Percentiles rank a stretch among this genome's conserved stretches.
Conservation (phyloP, 192 early-diverging fungal genomes). For the Coemansia sp. region DNA sequence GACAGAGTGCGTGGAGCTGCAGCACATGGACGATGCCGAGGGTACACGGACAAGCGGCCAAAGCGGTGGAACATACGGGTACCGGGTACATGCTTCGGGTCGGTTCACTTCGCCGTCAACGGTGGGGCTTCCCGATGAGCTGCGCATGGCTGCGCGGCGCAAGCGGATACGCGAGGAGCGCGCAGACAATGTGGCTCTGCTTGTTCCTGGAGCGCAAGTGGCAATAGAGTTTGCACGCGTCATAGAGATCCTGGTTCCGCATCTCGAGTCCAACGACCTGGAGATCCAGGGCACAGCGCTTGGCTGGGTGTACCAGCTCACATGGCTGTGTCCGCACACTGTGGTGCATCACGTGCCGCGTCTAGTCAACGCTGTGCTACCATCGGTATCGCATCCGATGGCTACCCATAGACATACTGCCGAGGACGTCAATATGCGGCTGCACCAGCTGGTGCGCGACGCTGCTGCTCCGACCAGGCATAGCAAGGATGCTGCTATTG, state of each 20-base stretch:
- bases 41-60: not conserved
- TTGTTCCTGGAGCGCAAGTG: conserved; percentile 19
- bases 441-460: conserved; percentile 69
- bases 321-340: conserved; percentile 74
- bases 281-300: conserved; percentile 93
- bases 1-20: conserved; percentile 55
- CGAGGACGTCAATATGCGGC: conserved; percentile 73
- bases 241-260: conserved; percentile 80
- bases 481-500: conserved; percentile 6
- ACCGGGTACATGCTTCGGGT: not conserved
- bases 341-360: conserved; percentile 82
- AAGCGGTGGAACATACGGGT: not conserved
- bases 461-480: conserved; percentile 16
- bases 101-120: not conserved
- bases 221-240: conserved; percentile 80
- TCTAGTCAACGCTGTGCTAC: conserved; percentile 82
- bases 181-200: conserved; percentile 6
- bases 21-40: conserved; percentile 7
- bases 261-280: conserved; percentile 69
- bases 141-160: conserved; percentile 46
- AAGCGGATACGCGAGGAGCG: conserved; percentile 37
- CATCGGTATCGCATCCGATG: conserved; percentile 78
- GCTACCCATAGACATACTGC: conserved; percentile 70
- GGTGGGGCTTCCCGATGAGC: conserved; percentile 24
- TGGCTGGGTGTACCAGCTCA: conserved; percentile 90